Evolutionary conservation across 2,329 filamentous ascomycete genomes (phyloP).

Genomic region (Knufia fluminis): DNA sequence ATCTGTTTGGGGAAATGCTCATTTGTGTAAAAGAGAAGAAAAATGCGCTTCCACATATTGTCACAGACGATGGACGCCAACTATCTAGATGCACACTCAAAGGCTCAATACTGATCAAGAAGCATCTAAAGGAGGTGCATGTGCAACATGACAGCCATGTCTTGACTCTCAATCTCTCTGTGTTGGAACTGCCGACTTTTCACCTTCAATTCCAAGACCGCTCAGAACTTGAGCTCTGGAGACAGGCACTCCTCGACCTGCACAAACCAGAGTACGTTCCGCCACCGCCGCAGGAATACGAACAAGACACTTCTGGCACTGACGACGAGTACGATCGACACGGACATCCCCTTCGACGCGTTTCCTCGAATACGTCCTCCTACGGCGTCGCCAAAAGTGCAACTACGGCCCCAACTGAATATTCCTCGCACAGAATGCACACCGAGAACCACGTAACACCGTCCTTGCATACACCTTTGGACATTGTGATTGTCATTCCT

Average conservation of each 20-base stretch:
- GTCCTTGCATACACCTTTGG: conserved; percentile 77
- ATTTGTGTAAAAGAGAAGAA: conserved; percentile 99
- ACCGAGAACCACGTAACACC: conserved; percentile 29
- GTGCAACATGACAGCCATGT: conserved; percentile 61
- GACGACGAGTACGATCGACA: conserved; percentile 67
- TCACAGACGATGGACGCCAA: conserved; percentile 50
- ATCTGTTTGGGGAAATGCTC: conserved; percentile 95
- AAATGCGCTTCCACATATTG: conserved; percentile 56
- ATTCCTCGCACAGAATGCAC: conserved; percentile 58
- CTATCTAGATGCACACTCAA: conserved; percentile 78
- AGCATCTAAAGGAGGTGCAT: conserved; percentile 89
- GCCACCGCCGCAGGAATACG: conserved; percentile 50
- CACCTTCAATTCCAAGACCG: conserved; percentile 81
- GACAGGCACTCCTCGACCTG: conserved; percentile 74
- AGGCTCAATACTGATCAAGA: conserved; percentile 96
- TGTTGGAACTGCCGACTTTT: conserved; percentile 85
- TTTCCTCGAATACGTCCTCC: conserved; percentile 72
- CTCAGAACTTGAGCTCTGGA: conserved; percentile 81
- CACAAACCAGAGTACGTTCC: conserved; percentile 54
- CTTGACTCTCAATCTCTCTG: conserved; percentile 80
- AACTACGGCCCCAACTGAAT: conserved; percentile 85
- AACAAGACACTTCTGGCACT: conserved; percentile 67
- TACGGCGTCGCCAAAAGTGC: conserved; percentile 75
- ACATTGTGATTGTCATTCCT: conserved; percentile 92
- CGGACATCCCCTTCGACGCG: conserved; percentile 51